Percentiles rank a stretch among this genome's conserved stretches.
Conservation (phyloP, 164 flowering plant species). For the Chimonanthus praecox region DNA sequence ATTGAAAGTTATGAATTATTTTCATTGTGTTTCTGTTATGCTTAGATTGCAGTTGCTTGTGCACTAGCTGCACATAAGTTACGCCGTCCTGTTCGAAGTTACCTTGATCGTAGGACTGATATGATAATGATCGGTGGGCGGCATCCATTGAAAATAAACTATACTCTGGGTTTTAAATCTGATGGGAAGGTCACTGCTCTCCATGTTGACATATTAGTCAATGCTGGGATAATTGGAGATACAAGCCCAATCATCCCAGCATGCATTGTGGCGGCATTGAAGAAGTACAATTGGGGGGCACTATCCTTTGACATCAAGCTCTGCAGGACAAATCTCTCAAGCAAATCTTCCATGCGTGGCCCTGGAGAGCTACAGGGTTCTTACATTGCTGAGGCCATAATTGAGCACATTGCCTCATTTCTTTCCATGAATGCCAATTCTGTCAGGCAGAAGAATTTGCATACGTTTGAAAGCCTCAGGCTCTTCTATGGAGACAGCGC, state of each 20-base stretch:
- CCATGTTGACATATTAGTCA: slow-evolving; percentile 50
- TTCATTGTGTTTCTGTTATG: neutral
- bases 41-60: slow-evolving; percentile 80
- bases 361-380: slow-evolving; percentile 88
- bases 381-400: slow-evolving; percentile 77
- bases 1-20: too few species aligned
- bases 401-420: slow-evolving; percentile 72
- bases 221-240: slow-evolving; percentile 64
- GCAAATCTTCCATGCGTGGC: slow-evolving; percentile 80
- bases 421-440: slow-evolving; percentile 69
- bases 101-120: slow-evolving; percentile 74
- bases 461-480: slow-evolving; percentile 53
- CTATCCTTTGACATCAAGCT: slow-evolving; percentile 73
- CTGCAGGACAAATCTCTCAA: slow-evolving; percentile 68
- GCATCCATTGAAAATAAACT: slow-evolving; percentile 83
- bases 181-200: slow-evolving; percentile 80
- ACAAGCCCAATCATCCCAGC: slow-evolving; percentile 56
- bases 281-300: slow-evolving; percentile 87
- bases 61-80: slow-evolving; percentile 84
- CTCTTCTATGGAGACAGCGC: slow-evolving; percentile 35
- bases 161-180: slow-evolving; percentile 74
- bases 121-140: slow-evolving; percentile 89
- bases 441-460: slow-evolving; percentile 62
- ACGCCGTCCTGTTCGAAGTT: slow-evolving; percentile 61
- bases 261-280: slow-evolving; percentile 39